Evolutionary conservation across 2,329 filamentous ascomycete genomes (phyloP), one percentile per base, ranked within the genome.

Genomic region (Arthrinium puccinioides): DNA sequence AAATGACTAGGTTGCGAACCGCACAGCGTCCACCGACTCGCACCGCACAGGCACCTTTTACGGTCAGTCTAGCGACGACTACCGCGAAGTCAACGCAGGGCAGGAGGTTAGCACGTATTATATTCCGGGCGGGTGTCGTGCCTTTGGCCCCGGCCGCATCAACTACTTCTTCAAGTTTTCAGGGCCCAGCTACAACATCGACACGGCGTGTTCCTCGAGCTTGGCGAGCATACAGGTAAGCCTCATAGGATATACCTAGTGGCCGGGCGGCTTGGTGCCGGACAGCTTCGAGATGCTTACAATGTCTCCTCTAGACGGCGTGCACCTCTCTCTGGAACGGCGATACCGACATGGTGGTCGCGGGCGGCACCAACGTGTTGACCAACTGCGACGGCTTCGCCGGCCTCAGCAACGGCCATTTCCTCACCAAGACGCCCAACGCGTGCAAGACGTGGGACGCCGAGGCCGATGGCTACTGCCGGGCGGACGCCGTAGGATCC

Each of bases 161-260:
- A 77, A 86, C 60, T 87, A 87, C 59, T 82, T 81, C 57, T 86
- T 87, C 60, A 82, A 84, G 50, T 87, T 86, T 59, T 76, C 72
- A 32, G 84, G 84, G 0, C 83, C 83, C 0, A 84, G 78, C 18
- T 79, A 78, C 52, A 83, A 74, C 37, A 69, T 87, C 32, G 84
- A 88, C 48, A 87, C 83, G 13, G 84, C 83, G 5, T 88, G 84
- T 53, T 87, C 83, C 0, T 87, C 82, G 1, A 82, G 79, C 44
- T 68, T 84, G 8, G 80, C 82, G 5, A 82, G 82, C 1, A 78
- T 88, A n/a, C n/a, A n/a, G n/a, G n/a, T n/a, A n/a, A n/a, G n/a
- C n/a, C n/a, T n/a, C n/a, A n/a, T n/a, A n/a, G n/a, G n/a, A n/a
- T n/a, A n/a, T n/a, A n/a, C n/a, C n/a, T n/a, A n/a, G n/a, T n/a